Percentiles rank a stretch among this genome's conserved stretches.
Evolutionary conservation across 345 rosid genomes (phyloP).

Genomic region (Lagerstroemia speciosa): DNA sequence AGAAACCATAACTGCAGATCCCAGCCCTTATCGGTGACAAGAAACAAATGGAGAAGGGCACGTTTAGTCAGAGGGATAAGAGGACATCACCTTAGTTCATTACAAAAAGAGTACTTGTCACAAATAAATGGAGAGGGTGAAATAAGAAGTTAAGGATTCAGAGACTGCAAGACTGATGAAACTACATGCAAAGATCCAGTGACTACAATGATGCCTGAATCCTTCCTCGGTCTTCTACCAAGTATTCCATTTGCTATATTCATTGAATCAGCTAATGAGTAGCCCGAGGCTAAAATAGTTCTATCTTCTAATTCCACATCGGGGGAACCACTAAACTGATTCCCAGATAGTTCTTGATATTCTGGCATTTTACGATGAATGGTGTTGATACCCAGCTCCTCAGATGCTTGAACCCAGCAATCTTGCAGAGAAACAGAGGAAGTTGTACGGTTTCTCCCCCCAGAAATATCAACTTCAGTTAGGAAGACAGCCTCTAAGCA

Average conservation of each 20-base stretch:
- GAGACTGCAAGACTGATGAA: conserved; percentile 29
- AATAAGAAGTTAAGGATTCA: neutral
- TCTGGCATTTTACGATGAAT: conserved; percentile 24
- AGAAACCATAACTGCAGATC: too few species aligned
- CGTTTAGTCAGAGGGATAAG: too few species aligned
- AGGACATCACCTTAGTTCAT: neutral
- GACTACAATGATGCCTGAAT: conserved; percentile 30
- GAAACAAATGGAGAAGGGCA: too few species aligned
- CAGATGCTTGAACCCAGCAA: conserved; percentile 56
- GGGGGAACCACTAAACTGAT: neutral
- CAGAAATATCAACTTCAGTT: conserved; percentile 69
- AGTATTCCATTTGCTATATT: conserved; percentile 31
- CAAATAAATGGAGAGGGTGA: neutral
- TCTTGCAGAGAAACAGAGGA: conserved; percentile 40
- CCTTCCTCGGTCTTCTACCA: conserved; percentile 16
- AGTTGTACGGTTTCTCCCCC: conserved; percentile 58
- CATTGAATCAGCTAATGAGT: conserved; percentile 24
- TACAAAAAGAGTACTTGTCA: neutral
- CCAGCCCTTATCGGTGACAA: too few species aligned
- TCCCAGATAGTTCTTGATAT: conserved; percentile 13
- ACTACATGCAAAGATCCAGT: conserved; percentile 58
- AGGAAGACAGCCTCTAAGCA: conserved; percentile 49
- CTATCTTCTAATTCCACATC: conserved; percentile 4
- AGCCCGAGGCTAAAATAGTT: conserved; percentile 29
- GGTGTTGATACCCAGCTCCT: conserved; percentile 32